A percentile compares a stretch with the other conserved stretches of the same genome.
Evolutionary conservation across 441 rosid genomes (phyloP).

Genomic region (Erodium texanum): DNA sequence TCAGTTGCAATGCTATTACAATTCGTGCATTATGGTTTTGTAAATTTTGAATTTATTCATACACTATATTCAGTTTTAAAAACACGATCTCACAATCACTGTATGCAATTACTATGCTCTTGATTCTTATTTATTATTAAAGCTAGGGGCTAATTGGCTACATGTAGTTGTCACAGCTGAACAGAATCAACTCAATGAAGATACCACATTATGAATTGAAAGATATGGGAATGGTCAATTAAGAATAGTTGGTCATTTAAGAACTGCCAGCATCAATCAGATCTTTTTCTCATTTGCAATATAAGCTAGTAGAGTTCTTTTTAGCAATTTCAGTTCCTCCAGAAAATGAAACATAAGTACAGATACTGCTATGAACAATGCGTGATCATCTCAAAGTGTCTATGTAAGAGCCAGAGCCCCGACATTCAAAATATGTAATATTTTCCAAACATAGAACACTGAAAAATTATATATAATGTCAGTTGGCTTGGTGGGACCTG

Average conservation of each 20-base stretch:
- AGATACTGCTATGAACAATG: no score
- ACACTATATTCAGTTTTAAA: no score
- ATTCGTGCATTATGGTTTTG: background rate
- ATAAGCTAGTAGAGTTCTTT: background rate
- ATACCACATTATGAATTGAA: background rate
- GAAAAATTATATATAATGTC: background rate
- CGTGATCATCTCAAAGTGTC: no score
- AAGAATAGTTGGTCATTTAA: background rate
- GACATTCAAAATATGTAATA: no score
- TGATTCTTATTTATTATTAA: constrained; percentile 4
- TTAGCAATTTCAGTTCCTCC: background rate
- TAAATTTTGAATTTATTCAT: background rate
- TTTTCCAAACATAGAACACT: background rate
- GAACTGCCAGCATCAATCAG: background rate
- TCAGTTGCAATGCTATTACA: background rate
- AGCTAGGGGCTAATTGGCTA: constrained; percentile 12
- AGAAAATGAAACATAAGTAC: background rate
- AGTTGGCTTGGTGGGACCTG: background rate
- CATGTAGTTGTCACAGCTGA: constrained; percentile 13
- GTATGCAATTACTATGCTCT: background rate
- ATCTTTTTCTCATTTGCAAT: background rate
- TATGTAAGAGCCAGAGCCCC: no score
- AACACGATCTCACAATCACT: no score
- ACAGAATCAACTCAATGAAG: constrained; percentile 15
- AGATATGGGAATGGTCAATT: background rate